These are phyloP conservation scores for Colletotrichum acutatum DNA, from an alignment of 2,329 filamentous ascomycete genomes.

Conservation along the genomic window DNA sequence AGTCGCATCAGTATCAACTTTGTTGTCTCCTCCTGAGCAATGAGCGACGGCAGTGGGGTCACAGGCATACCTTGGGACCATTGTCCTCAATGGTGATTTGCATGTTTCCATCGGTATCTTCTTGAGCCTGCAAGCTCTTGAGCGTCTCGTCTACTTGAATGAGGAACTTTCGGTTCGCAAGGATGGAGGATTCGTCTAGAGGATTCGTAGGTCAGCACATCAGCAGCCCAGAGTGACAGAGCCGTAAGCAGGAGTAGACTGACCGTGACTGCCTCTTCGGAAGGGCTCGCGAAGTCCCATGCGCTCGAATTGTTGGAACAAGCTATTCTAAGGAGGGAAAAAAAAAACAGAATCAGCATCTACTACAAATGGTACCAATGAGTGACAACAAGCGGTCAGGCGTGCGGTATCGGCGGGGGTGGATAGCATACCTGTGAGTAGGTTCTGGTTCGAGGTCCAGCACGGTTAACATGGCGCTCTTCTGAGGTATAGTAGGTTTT, in stretches of 20 bases:
- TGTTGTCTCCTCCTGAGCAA: background rate
- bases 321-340: conserved; percentile 56
- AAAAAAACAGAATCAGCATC: background rate
- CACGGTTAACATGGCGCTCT: conserved; percentile 61
- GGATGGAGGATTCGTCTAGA: conserved; percentile 74
- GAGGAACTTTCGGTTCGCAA: conserved; percentile 79
- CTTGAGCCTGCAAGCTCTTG: conserved; percentile 80
- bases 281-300: conserved; percentile 65
- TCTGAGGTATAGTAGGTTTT: conserved; percentile 69
- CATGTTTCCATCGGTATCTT: conserved; percentile 94
- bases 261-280: conserved; percentile 69
- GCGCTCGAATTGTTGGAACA: conserved; percentile 64
- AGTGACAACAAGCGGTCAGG: conserved; percentile 6
- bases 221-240: background rate
- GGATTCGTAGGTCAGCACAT: conserved; percentile 1
- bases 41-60: background rate
- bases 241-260: conserved; percentile 34
- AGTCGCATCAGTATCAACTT: conserved; percentile 26
- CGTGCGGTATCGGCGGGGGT: background rate
- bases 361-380: conserved; percentile 3
- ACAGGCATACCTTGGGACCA: conserved; percentile 79
- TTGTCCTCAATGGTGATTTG: conserved; percentile 98
- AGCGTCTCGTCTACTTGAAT: conserved; percentile 89
- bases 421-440: conserved; percentile 61
- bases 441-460: conserved; percentile 63